These are phyloP conservation scores for Jacaranda mimosifolia DNA, from an alignment of 257 asterid species.

Conservation along the genomic window DNA sequence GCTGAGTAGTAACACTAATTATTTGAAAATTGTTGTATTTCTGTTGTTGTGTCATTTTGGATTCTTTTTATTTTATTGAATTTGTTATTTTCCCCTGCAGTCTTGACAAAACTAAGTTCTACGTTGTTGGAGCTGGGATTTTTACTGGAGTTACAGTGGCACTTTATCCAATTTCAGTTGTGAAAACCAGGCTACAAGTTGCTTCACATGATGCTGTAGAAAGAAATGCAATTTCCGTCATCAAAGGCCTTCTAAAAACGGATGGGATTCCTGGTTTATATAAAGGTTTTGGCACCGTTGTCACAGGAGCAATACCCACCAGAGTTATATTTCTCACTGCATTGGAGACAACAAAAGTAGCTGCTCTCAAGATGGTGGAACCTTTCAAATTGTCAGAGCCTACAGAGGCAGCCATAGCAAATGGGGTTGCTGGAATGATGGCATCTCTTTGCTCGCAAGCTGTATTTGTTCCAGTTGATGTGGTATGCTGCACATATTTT, in stretches of 20 bases:
- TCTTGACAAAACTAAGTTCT: slow-evolving; percentile 88
- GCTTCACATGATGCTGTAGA: slow-evolving; percentile 65
- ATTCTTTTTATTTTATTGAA: slow-evolving; percentile 26
- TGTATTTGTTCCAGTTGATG: slow-evolving; percentile 88
- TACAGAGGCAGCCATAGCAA: slow-evolving; percentile 88
- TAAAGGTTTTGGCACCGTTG: slow-evolving; percentile 87
- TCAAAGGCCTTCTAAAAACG: slow-evolving; percentile 70
- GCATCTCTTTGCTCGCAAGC: slow-evolving; percentile 90
- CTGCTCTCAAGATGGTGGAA: slow-evolving; percentile 72
- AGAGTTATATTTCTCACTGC: slow-evolving; percentile 91
- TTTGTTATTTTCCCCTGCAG: slow-evolving; percentile 47
- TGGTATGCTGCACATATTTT: slow-evolving; percentile 62
- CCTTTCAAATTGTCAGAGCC: slow-evolving; percentile 84
- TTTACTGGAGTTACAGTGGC: slow-evolving; percentile 84
- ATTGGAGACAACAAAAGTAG: slow-evolving; percentile 81
- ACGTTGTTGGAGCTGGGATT: slow-evolving; percentile 89
- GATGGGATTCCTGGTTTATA: slow-evolving; percentile 89
- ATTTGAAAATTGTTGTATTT: not conserved
- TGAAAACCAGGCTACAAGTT: slow-evolving; percentile 92
- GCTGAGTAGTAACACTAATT: not conserved
- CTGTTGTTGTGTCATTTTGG: slow-evolving; percentile 19
- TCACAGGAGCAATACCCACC: slow-evolving; percentile 90
- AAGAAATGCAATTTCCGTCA: slow-evolving; percentile 74
- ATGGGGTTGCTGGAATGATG: slow-evolving; percentile 89
- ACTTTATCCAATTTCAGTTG: slow-evolving; percentile 90